Conservation (phyloP, 148 eudicot genomes). For the Dysphania ambrosioides region DNA sequence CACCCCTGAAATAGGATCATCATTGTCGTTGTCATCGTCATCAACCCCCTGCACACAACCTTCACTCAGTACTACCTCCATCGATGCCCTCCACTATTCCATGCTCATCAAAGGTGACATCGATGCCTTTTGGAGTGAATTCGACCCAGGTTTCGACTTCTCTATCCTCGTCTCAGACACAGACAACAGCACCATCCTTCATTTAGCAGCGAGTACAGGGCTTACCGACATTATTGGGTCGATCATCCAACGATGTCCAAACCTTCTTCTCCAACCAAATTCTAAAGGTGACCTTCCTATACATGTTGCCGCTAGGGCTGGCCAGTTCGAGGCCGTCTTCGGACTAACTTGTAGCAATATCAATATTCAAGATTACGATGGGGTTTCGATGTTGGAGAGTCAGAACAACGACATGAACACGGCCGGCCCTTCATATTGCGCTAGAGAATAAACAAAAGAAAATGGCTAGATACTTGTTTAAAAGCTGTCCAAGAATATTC, state of each 20-base stretch:
- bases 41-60: neutral
- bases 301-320: conserved; percentile 19
- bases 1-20: neutral
- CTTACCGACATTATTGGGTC: neutral
- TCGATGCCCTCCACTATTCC: conserved; percentile 13
- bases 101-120: neutral
- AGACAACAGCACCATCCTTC: conserved; percentile 4
- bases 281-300: conserved; percentile 12
- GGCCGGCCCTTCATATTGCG: conserved; percentile 25
- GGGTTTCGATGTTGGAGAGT: neutral
- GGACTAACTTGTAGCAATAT: neutral
- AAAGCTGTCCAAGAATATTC: neutral
- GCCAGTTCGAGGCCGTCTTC: neutral
- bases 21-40: neutral
- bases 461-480: neutral
- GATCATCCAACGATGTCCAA: neutral
- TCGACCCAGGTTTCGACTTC: neutral
- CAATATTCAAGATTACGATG: neutral
- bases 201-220: conserved; percentile 1
- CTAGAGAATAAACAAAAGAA: conserved; percentile 18
- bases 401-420: conserved; percentile 13
- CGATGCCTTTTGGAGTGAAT: neutral
- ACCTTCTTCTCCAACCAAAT: neutral
- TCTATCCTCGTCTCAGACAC: neutral
- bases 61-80: neutral